Evolutionary conservation across 2,329 filamentous ascomycete genomes (phyloP), one percentile per base, ranked within the genome.

Genomic region (Trichoderma lentiforme): DNA sequence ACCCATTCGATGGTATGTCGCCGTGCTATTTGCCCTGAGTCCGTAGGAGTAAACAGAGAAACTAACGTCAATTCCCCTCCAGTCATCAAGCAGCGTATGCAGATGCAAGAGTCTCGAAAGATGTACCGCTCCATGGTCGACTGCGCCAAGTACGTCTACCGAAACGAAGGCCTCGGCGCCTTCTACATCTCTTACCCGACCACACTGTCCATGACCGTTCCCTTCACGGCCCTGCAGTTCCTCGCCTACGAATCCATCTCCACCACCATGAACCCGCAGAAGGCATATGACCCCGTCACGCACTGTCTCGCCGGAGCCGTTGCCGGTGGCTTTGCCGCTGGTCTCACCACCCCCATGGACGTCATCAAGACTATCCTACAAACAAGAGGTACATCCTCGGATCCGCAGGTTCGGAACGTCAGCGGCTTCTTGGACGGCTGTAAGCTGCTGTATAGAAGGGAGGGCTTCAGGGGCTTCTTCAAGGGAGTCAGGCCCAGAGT

Each of bases 41-140:
- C 21, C 2, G 2, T 12, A 9, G 12, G n/a, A 11, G 24, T 8
- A 32, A 36, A 18, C 24, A 14, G 1, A 8, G 14, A 51, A 14
- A 26, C 30, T 32, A 11, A 36, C 14, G 12, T 8, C 8, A 26
- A n/a, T 26, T 30, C 8, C 11, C 18, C 14, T 51, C 34, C 78
- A 98, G 96, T 99, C 74, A 97, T 99, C 86, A 99, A 99, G 84
- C 96, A 99, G 83, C 93, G 96, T 78, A 99, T 99, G 96, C 96
- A 99, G 83, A 93, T 99, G 73, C 93, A 97, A 81, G 93, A 96
- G 78, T 98, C 95, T n/a, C 90, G 91, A 76, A 89, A 88, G 76
- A 90, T 91, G 84, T 97, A 98, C 84, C 92, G 91, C 77, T 94
- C 92, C 26, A 91, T 98, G 83, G 81, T 87, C 71, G 92, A 98